Evolutionary conservation across 176 grass and related monocot species (phyloP), one percentile per base, ranked within the genome.

Genomic region (Avena insularis): DNA sequence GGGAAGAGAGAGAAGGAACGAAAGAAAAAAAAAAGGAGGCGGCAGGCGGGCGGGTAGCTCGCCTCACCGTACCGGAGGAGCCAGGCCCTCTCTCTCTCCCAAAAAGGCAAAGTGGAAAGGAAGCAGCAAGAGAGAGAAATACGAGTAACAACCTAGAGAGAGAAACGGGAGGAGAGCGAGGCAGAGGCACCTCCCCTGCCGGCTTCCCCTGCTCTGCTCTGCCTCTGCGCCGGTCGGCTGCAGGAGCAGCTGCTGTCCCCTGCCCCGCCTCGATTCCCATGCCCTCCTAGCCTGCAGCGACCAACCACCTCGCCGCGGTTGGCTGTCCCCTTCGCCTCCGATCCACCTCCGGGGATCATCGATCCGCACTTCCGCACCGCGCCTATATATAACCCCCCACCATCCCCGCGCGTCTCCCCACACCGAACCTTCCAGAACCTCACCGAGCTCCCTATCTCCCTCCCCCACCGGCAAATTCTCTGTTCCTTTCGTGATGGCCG

Each of bases 351-450:
- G 66, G 66, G 79, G 25, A 76, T 54, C 79, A 65, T 5, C 70
- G 29, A 82, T 77, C 73, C 73, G 72, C 72, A 4, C 71, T 75
- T 25, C 71, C 57, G 76, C 20, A 19, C 50, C 51, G 51, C 33
- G 16, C 58, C 64, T 84, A 67, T 75, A 90, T 83, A 87, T 56
- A 87, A 35, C 29, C 75, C 33, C 17, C 15, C 13, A 29, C 38
- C 75, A 67, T 63, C 79, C 51, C 27, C 4, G 9, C 64, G 49
- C 73, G 59, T 21, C 40, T 35, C 78, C 65, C 1, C 9, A 10
- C 76, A 2, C 57, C 54, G 64, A 83, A 87, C 72, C 84, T 79
- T 87, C 79, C 79, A 90, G 84, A 90, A 90, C 84, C 43, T 25
- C 48, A 14, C 14, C 21, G 19, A 2, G 17, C 56, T 45, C 69